phyloP scores from a whole-genome alignment of 371 early-diverging fungal genomes.

The Circinella umbellata region DNA sequence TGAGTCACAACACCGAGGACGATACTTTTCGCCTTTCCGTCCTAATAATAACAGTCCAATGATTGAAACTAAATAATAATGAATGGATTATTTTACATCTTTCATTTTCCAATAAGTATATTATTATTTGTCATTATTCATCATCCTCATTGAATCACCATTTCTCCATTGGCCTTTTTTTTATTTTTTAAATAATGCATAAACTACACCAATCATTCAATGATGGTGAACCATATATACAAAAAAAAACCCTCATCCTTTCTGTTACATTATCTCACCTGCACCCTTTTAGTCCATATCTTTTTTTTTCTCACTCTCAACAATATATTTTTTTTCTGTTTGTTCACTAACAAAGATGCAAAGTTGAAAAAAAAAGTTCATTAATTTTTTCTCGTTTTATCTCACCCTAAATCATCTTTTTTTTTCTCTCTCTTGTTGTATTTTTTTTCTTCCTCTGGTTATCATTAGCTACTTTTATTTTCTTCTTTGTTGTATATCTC shows the following conservation, averaged over 20 bases:
- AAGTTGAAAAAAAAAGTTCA: background rate
- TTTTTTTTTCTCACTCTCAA: background rate
- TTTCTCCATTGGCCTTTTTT: too few species aligned
- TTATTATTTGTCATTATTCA: too few species aligned
- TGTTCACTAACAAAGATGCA: background rate
- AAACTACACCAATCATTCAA: too few species aligned
- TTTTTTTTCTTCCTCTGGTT: background rate
- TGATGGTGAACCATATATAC: too few species aligned
- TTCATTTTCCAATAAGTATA: too few species aligned
- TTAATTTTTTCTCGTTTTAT: background rate
- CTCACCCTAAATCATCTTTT: background rate
- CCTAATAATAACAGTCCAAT: background rate
- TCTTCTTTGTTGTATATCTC: slow-evolving; percentile 7
- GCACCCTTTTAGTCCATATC: background rate
- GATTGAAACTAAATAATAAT: background rate
- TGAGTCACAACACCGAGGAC: background rate
- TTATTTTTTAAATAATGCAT: too few species aligned
- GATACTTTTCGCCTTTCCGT: slow-evolving; percentile 6
- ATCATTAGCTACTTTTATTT: background rate
- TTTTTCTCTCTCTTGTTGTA: background rate
- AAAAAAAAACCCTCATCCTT: too few species aligned
- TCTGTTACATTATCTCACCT: too few species aligned
- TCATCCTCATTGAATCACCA: too few species aligned
- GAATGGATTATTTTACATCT: background rate
- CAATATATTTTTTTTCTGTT: background rate